Evolutionary conservation across 1,284 basidiomycete species (phyloP).

Genomic region (Mycena sp.): DNA sequence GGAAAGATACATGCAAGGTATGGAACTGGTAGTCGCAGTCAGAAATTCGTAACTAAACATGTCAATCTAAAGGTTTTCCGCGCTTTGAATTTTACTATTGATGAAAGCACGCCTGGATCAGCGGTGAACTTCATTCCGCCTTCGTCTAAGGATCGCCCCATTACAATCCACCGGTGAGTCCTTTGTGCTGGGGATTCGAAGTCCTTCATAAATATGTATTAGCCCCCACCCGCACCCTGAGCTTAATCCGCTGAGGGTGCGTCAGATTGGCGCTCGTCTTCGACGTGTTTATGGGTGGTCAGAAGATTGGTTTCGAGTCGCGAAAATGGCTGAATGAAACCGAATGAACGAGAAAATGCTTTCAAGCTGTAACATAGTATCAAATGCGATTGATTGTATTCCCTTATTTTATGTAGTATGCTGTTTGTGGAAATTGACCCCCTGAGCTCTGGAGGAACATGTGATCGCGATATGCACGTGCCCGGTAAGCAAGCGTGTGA

Average conservation of each 20-base stretch:
- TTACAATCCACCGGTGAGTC: slow-evolving; percentile 7
- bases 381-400: too few relatives aligned
- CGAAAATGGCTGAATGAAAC: too few relatives aligned
- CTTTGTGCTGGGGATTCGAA: neutral
- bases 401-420: too few relatives aligned
- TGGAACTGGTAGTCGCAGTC: too few relatives aligned
- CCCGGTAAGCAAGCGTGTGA: too few relatives aligned
- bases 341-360: too few relatives aligned
- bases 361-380: too few relatives aligned
- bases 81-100: slow-evolving; percentile 1
- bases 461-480: too few relatives aligned
- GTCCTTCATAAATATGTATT: neutral
- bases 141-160: neutral
- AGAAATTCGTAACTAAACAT: neutral
- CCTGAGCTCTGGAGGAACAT: too few relatives aligned
- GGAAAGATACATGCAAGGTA: slow-evolving; percentile 11
- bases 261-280: neutral
- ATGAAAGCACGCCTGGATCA: slow-evolving; percentile 1
- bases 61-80: neutral
- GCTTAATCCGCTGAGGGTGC: neutral
- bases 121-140: slow-evolving; percentile 1
- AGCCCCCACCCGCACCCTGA: neutral
- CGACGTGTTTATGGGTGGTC: neutral
- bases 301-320: slow-evolving; percentile 1
- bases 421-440: too few relatives aligned